Evolutionary conservation across 805 yeast genomes (phyloP), one percentile per base, ranked within the genome.

Genomic region (Saturnispora quitensis): DNA sequence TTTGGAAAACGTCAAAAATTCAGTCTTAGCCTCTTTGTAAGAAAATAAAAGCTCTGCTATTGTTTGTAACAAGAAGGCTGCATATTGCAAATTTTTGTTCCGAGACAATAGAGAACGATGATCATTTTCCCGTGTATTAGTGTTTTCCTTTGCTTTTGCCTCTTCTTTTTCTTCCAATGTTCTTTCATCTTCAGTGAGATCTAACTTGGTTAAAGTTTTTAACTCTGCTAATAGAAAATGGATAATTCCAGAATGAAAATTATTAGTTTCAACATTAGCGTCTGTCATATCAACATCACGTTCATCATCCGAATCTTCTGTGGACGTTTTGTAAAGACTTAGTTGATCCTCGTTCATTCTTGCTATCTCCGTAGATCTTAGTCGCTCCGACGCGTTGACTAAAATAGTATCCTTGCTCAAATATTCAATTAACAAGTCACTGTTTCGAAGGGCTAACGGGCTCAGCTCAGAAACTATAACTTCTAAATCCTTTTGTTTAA

Each of bases 1-100:
- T 71, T 82, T 84, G 2, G 91, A 81, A 58, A 79, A 90, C 0
- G 91, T 82, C 52, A 89, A 68, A 60, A 90, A 85, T 59, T 89
- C 96, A 47, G 86, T 74, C 63, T 90, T 90, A 48, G 89, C 79
- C 55, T 82, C 83, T 55, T 82, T 84, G 63, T 89, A 90, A 2
- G 96, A 86, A 2, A 82, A 78, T 7, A 90, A 65, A 7, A 89
- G 67, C 58, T 90, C 97, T 0, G 82, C 75, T 40, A 89, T 65
- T 0, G 80, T 68, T 57, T 82, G 86, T 40, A 90, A 67, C 45
- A 90, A 66, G 63, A 83, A 89, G 43, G 83, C 75, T 53, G 81
- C 79, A 59, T 86, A 83, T 0, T 82, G 74, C 65, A 83, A 86
- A 31, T 77, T 73, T 7, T 73, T 69, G 61, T 85, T 86, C 51